These are phyloP conservation scores for Phaeophleospora eucalypticola DNA, from an alignment of 2,329 filamentous ascomycete genomes.

Conservation along the genomic window DNA sequence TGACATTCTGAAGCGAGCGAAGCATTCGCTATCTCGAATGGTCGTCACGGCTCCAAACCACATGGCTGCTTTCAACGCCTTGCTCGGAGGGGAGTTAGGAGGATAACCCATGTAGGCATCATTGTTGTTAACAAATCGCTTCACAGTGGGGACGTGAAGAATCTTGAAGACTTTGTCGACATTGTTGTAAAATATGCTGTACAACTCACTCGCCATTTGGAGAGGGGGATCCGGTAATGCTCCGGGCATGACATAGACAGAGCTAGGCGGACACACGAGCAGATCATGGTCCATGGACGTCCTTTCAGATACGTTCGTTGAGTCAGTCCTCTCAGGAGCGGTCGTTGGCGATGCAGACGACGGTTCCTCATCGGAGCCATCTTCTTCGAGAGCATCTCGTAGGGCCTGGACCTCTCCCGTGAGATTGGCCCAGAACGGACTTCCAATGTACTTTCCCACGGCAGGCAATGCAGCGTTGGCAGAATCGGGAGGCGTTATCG, in stretches of 20 bases:
- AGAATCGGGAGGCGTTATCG: no score
- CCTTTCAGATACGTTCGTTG: neutral
- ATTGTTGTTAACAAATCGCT: slow-evolving; percentile 16
- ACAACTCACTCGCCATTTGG: slow-evolving; percentile 15
- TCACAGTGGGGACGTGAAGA: slow-evolving; percentile 24
- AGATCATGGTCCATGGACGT: no score
- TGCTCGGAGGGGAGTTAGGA: slow-evolving; percentile 14
- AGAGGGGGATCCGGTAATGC: slow-evolving; percentile 22
- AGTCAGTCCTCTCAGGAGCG: neutral
- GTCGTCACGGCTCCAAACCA: slow-evolving; percentile 31
- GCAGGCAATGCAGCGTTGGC: no score
- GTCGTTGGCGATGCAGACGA: slow-evolving; percentile 6
- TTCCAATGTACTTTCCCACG: slow-evolving; percentile 24
- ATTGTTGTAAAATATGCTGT: slow-evolving; percentile 21
- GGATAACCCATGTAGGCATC: slow-evolving; percentile 22
- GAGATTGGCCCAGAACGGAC: slow-evolving; percentile 28
- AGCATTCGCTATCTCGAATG: slow-evolving; percentile 26
- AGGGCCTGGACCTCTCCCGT: slow-evolving; percentile 28
- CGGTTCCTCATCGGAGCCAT: slow-evolving; percentile 16
- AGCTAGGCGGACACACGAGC: slow-evolving; percentile 23
- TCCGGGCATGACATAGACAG: slow-evolving; percentile 26
- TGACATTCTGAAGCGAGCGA: slow-evolving; percentile 12
- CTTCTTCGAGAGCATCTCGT: slow-evolving; percentile 26
- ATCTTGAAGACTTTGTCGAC: slow-evolving; percentile 27
- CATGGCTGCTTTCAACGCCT: slow-evolving; percentile 24